Evolutionary conservation across 257 asterid genomes (phyloP).

Genomic region (Solanum phureja): DNA sequence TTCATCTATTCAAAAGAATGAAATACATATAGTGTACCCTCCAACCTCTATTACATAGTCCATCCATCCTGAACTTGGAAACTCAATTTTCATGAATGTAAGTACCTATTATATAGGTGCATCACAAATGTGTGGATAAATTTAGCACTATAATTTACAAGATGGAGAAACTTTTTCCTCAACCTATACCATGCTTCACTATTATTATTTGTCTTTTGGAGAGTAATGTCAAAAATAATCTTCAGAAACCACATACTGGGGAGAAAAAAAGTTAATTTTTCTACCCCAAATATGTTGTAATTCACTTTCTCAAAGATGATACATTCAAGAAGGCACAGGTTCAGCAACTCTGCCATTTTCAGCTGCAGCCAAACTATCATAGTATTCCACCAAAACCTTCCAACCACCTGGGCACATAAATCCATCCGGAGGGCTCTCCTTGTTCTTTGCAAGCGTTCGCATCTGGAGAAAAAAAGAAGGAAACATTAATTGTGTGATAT

Average conservation of each 20-base stretch:
- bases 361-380: slow-evolving; percentile 48
- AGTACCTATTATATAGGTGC: not conserved
- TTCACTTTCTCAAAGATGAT: not conserved
- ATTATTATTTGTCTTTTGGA: not conserved
- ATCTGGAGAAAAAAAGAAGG: slow-evolving; percentile 28
- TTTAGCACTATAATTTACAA: not conserved
- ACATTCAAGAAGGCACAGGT: slow-evolving; percentile 45
- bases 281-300: not conserved
- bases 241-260: not conserved
- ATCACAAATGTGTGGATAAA: not conserved
- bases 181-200: not conserved
- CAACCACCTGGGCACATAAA: slow-evolving; percentile 98
- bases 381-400: slow-evolving; percentile 88
- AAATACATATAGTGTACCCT: not conserved
- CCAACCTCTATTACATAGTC: not conserved
- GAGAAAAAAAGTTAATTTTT: not conserved
- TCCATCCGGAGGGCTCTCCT: slow-evolving; percentile 86
- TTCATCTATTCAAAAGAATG: not conserved
- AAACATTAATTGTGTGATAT: not conserved
- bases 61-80: not conserved
- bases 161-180: not conserved
- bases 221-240: not conserved
- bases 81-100: not conserved
- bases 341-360: slow-evolving; percentile 50
- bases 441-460: slow-evolving; percentile 82